Conservation (phyloP, 1,284 basidiomycete species). For the Boletellus deceptivus region DNA sequence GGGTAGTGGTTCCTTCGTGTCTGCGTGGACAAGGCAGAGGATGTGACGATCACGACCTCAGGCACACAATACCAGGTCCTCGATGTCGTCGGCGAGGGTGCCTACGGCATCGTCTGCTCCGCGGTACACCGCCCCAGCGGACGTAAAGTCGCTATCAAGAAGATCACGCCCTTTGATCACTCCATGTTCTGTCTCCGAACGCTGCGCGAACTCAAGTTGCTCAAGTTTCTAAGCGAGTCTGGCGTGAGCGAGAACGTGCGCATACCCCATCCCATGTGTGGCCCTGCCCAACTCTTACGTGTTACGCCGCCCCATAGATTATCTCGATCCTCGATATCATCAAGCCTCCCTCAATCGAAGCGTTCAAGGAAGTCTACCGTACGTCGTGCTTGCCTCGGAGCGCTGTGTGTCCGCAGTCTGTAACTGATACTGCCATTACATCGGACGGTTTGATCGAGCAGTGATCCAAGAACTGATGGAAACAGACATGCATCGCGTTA, state of each 20-base stretch:
- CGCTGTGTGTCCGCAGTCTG: background rate
- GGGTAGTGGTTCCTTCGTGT: constrained; percentile 34
- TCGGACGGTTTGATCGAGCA: constrained; percentile 21
- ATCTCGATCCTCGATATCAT: constrained; percentile 95
- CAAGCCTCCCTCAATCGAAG: constrained; percentile 84
- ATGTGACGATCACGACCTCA: constrained; percentile 23
- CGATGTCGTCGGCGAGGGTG: constrained; percentile 88
- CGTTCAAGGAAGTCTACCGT: constrained; percentile 93
- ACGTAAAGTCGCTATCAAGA: constrained; percentile 86
- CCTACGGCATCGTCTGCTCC: constrained; percentile 87
- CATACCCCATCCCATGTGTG: constrained; percentile 8
- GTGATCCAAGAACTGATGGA: constrained; percentile 80
- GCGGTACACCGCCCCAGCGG: constrained; percentile 80
- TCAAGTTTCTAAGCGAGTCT: constrained; percentile 88
- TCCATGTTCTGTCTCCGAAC: constrained; percentile 90
- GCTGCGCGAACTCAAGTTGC: constrained; percentile 82
- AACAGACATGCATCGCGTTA: constrained; percentile 71
- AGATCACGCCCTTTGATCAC: constrained; percentile 91
- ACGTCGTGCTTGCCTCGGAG: constrained; percentile 32
- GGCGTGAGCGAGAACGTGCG: constrained; percentile 91
- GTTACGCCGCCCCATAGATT: constrained; percentile 53
- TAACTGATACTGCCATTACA: constrained; percentile 10
- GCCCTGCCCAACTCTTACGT: background rate
- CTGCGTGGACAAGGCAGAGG: background rate
- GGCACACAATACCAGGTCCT: constrained; percentile 85